Evolutionary conservation across 129 eudicot species (phyloP).

Genomic region (Saussurea involucrata): DNA sequence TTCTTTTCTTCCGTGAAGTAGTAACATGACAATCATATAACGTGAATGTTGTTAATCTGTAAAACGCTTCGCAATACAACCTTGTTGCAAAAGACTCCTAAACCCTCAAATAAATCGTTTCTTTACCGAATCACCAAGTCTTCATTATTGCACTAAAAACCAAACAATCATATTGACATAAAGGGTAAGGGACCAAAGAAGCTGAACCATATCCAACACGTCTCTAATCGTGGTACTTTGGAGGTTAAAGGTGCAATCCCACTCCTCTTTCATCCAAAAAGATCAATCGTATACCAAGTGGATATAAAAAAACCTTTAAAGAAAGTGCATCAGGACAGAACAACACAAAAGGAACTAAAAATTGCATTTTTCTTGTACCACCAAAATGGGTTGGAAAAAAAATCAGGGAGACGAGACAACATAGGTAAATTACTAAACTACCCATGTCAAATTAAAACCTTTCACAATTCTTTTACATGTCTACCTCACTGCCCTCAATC

Average conservation of each 20-base stretch:
- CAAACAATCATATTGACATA: background rate
- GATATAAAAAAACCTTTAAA: background rate
- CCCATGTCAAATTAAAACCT: background rate
- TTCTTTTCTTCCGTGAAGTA: too few species aligned
- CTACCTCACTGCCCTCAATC: background rate
- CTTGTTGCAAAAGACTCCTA: background rate
- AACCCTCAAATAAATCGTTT: background rate
- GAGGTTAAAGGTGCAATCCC: background rate
- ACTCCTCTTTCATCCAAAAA: background rate
- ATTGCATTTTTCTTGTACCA: background rate
- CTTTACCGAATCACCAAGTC: background rate
- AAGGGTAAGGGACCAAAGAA: background rate
- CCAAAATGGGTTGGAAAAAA: background rate
- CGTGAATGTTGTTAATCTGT: background rate
- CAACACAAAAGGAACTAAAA: too few species aligned
- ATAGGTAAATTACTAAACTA: background rate
- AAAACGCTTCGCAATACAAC: background rate
- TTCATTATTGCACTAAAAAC: background rate
- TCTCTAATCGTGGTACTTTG: background rate
- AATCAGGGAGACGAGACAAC: background rate
- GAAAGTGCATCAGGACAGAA: background rate
- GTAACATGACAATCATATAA: background rate
- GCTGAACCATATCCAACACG: background rate
- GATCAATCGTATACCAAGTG: background rate
- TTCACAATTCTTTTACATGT: background rate